phyloP scores from a whole-genome alignment of 768 basidiomycete species.

The Lentinula lateritia region DNA sequence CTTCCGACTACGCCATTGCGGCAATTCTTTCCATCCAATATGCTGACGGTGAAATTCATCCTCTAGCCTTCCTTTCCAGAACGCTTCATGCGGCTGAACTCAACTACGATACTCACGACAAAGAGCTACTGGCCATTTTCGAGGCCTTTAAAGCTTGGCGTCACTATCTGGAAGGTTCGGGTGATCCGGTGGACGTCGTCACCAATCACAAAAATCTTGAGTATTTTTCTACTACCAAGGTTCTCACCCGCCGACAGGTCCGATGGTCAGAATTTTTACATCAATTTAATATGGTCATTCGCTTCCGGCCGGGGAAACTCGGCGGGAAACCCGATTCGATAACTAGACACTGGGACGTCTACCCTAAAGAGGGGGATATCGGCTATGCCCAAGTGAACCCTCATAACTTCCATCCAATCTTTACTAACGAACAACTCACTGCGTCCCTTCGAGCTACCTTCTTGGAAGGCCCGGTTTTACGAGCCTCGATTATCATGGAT shows the following conservation, averaged over 20 bases:
- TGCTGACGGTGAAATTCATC: slow-evolving; percentile 35
- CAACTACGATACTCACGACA: neutral
- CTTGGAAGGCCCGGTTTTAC: slow-evolving; percentile 11
- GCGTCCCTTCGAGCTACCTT: slow-evolving; percentile 13
- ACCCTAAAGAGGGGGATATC: slow-evolving; percentile 21
- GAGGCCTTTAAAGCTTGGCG: neutral
- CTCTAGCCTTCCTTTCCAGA: slow-evolving; percentile 31
- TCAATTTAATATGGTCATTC: neutral
- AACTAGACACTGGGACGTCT: slow-evolving; percentile 20
- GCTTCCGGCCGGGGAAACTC: slow-evolving; percentile 7
- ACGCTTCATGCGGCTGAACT: neutral
- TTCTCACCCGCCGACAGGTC: neutral
- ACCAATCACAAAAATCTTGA: neutral
- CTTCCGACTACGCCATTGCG: slow-evolving; percentile 26
- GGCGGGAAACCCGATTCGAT: slow-evolving; percentile 18
- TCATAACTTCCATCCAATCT: slow-evolving; percentile 16
- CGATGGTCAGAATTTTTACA: neutral
- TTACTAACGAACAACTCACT: slow-evolving; percentile 15
- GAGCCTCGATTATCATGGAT: slow-evolving; percentile 13
- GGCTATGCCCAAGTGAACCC: slow-evolving; percentile 17
- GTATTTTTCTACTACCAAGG: neutral
- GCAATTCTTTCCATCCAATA: slow-evolving; percentile 27
- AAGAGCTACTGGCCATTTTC: neutral
- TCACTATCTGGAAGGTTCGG: neutral
- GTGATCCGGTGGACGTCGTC: neutral